These are phyloP conservation scores for Dothideomycetes sp. DNA, from an alignment of 2,329 filamentous ascomycete species.

Conservation along the genomic window DNA sequence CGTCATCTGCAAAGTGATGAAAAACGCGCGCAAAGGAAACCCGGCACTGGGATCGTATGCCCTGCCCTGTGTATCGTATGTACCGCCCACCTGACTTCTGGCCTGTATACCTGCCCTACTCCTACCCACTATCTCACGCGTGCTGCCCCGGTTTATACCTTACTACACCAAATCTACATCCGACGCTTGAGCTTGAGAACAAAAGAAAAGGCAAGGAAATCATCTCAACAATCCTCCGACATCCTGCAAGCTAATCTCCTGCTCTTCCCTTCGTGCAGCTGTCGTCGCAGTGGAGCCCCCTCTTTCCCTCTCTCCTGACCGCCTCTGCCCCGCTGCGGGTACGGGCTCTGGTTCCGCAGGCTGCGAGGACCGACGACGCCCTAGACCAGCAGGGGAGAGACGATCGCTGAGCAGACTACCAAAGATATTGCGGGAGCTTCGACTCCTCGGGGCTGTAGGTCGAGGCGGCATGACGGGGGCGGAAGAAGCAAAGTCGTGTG, in stretches of 20 bases:
- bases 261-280: conserved; percentile 16
- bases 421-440: conserved; percentile 3
- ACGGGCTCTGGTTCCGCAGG: conserved; percentile 11
- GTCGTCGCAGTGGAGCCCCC: neutral
- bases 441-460: conserved; percentile 2
- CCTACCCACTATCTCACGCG: no score
- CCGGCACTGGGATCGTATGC: no score
- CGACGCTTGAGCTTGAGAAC: no score
- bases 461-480: conserved; percentile 3
- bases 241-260: conserved; percentile 21
- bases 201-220: neutral
- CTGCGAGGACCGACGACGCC: conserved; percentile 1
- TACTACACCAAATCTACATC: no score
- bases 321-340: neutral
- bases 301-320: neutral
- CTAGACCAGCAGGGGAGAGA: conserved; percentile 3
- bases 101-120: no score
- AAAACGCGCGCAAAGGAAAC: neutral
- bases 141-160: no score
- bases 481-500: conserved; percentile 30
- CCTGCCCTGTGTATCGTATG: no score
- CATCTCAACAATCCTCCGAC: conserved; percentile 18
- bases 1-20: no score
- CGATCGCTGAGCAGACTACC: conserved; percentile 7
- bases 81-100: no score